Evolutionary conservation across 108 stramenopile species (phyloP), one percentile per base, ranked within the genome.

Genomic region (Stephanodiscus triporus): DNA sequence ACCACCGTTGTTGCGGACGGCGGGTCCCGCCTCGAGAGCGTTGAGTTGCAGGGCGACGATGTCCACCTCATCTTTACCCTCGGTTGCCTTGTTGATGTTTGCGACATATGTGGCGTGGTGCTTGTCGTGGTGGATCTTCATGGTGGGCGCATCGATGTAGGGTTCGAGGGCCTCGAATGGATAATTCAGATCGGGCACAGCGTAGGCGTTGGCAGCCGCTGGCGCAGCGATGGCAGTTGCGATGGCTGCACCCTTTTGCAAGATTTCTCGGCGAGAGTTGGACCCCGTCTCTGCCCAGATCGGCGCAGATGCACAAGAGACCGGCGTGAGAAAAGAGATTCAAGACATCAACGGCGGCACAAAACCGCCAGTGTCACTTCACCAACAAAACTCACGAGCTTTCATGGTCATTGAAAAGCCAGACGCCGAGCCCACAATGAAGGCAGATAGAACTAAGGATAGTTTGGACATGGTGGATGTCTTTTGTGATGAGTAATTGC

Each of bases 51-150:
- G 82, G 59, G 91, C 95, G 49, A 93, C 70, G 67, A 96, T 89
- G 37, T 89, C 86, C 8, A 85, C 82, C 54, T 91, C 89, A 37
- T 85, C 86, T 72, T 93, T 89, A 14, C 91, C 95, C 73, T 96
- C 93, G 29, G 80, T 89, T 54, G 93, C 93, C 80, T 89, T 89
- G 84, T 88, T 90, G 61, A 90, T 82, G 77, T 88, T 86, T 73
- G 89, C 89, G 73, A 91, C 88, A 69, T 93, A 95, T n/a, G 92
- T 96, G 34, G 82, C 90, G 70, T 96, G 95, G 72, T 96, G 95
- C 82, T 94, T 98, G 73, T 93, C 92, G 85, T 98, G 96, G 68
- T 98, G 97, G 58, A 98, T 85, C 84, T 98, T 96, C 97, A 98
- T 98, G 62, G 96, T 98, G 22, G 91, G 91, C 23, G 93, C 90